phyloP scores from a whole-genome alignment of 108 stramenopile species.

The Cylindrotheca closterium region DNA sequence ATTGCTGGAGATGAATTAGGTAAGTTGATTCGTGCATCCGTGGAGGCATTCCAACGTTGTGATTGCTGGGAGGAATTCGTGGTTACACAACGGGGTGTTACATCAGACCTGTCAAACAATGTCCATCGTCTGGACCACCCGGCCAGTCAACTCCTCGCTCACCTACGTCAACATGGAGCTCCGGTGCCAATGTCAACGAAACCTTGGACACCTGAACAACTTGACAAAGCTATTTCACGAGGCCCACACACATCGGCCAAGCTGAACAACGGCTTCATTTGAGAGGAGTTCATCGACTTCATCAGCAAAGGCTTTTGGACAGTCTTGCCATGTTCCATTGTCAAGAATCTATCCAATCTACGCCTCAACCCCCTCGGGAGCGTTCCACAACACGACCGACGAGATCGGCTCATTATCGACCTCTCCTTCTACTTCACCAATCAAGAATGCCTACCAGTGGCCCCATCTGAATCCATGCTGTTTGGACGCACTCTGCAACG shows the following conservation, averaged over 20 bases:
- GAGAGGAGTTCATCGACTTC: slow-evolving; percentile 26
- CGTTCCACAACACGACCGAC: slow-evolving; percentile 32
- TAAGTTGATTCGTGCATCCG: neutral
- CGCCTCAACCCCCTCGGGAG: slow-evolving; percentile 29
- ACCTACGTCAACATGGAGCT: slow-evolving; percentile 10
- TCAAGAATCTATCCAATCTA: slow-evolving; percentile 9
- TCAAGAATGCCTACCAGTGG: slow-evolving; percentile 13
- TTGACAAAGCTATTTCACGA: slow-evolving; percentile 4
- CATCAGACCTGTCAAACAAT: slow-evolving; percentile 6
- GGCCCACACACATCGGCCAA: slow-evolving; percentile 28
- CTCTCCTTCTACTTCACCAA: slow-evolving; percentile 31
- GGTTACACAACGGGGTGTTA: neutral
- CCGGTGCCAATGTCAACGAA: slow-evolving; percentile 2
- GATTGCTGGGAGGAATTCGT: slow-evolving; percentile 7
- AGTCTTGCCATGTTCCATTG: slow-evolving; percentile 16
- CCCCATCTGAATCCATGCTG: slow-evolving; percentile 34
- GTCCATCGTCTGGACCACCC: slow-evolving; percentile 15
- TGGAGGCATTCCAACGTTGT: neutral
- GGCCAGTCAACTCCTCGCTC: slow-evolving; percentile 16
- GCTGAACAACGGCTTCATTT: slow-evolving; percentile 11
- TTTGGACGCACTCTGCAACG: slow-evolving; percentile 33
- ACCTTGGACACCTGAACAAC: slow-evolving; percentile 15
- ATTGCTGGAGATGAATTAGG: slow-evolving; percentile 4
- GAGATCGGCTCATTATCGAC: slow-evolving; percentile 24
- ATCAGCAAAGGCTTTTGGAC: slow-evolving; percentile 25